Evolutionary conservation across 441 rosid genomes (phyloP), one percentile per base, ranked within the genome.

Genomic region (Bruguiera hainesii): DNA sequence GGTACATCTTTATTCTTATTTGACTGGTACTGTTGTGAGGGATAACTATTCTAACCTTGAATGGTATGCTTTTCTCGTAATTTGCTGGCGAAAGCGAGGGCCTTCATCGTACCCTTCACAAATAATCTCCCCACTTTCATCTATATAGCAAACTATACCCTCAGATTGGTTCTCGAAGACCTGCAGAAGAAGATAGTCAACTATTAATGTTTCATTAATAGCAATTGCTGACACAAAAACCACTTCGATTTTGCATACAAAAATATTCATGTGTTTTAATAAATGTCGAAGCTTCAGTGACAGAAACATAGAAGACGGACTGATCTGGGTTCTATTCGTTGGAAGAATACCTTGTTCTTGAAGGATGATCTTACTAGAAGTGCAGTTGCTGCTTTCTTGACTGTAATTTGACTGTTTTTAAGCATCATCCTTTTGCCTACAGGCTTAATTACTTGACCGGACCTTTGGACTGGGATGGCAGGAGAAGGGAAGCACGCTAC

Each of bases 41-140:
- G 16, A 3, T 21, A 8, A 23, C 5, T 15, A 58, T 65, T 35
- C 48, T 11, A 73, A 87, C 96, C 93, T 86, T 33, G 88, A 82
- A 79, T 78, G 67, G 64, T 75, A 72, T 60, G 82, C 37, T 74
- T 85, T 59, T 63, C 71, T 76, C 57, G 78, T 72, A 65, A 63
- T 65, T 55, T 80, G 78, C 25, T 60, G 80, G 23, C 72, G 80
- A 71, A 80, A 82, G 49, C 99, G 85, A 81, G 99, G 99, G 59
- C 99, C 99, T 79, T 96, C 99, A 72, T 96, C 98, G 70, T 82
- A 85, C 46, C 97, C 99, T 84, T 95, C 98, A 61, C 99, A 95
- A 65, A 90, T 78, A 20, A 87, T 78, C 75, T 92, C 99, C 60
- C 98, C 98, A 35, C 60, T 86, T 9, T 81, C 89, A 74, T 90